Conservation (phyloP, 2,329 filamentous ascomycete species). For the Thelonectria discophora region DNA sequence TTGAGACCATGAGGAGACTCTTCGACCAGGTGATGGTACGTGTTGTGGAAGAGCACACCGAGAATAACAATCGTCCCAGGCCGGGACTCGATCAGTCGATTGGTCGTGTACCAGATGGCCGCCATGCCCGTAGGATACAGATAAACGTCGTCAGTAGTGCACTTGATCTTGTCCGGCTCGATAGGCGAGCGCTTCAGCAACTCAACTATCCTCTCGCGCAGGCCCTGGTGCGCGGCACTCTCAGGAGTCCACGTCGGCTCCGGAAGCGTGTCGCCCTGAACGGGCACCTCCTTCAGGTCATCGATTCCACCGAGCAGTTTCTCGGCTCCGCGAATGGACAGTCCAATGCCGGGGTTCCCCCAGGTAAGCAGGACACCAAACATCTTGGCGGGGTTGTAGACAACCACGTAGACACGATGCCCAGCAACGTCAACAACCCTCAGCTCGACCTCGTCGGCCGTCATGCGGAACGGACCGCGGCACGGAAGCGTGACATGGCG, state of each 20-base stretch:
- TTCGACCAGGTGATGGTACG: conserved; percentile 57
- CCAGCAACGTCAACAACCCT: conserved; percentile 53
- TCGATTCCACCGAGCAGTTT: conserved; percentile 51
- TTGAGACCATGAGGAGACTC: conserved; percentile 55
- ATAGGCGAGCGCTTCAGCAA: conserved; percentile 54
- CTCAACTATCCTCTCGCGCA: conserved; percentile 53
- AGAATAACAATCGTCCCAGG: conserved; percentile 53
- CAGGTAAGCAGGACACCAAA: conserved; percentile 54
- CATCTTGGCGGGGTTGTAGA: conserved; percentile 49
- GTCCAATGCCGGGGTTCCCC: conserved; percentile 56
- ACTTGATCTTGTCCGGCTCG: conserved; percentile 39
- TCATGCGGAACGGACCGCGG: conserved; percentile 49
- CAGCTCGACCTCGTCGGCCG: conserved; percentile 47
- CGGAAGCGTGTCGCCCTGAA: conserved; percentile 39
- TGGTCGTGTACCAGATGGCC: conserved; percentile 56
- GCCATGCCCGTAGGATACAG: conserved; percentile 66
- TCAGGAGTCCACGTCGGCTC: conserved; percentile 52
- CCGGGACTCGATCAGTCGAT: conserved; percentile 48
- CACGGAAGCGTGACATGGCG: conserved; percentile 46
- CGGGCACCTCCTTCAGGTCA: conserved; percentile 46
- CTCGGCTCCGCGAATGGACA: conserved; percentile 58
- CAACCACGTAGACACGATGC: conserved; percentile 55
- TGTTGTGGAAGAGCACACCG: conserved; percentile 62
- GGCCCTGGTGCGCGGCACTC: conserved; percentile 46
- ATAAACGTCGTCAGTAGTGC: conserved; percentile 54